These are phyloP conservation scores for Cicer bijugum DNA, from an alignment of 306 rosid species.

Conservation along the genomic window DNA sequence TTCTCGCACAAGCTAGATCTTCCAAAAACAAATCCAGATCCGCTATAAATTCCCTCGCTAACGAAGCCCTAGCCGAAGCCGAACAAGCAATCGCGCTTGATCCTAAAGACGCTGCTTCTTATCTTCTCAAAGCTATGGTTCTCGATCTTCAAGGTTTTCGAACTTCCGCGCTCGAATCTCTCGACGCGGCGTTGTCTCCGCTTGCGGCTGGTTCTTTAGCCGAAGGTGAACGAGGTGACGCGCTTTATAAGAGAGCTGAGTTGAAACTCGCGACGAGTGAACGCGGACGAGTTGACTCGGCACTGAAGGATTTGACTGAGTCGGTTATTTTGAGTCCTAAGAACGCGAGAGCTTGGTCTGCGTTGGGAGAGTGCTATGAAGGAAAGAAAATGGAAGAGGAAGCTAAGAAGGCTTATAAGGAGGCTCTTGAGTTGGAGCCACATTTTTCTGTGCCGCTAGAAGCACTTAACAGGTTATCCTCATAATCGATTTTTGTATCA, in stretches of 20 bases:
- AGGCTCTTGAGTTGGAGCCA: constrained; percentile 67
- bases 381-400: constrained; percentile 71
- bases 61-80: constrained; percentile 67
- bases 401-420: constrained; percentile 75
- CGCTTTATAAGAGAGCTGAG: constrained; percentile 80
- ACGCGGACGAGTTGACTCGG: constrained; percentile 62
- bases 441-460: constrained; percentile 52
- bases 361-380: constrained; percentile 79
- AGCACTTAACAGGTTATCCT: constrained; percentile 62
- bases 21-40: constrained; percentile 48
- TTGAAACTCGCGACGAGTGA: constrained; percentile 59
- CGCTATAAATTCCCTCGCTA: constrained; percentile 40
- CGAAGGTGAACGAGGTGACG: constrained; percentile 69
- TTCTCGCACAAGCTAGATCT: constrained; percentile 65
- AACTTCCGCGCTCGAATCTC: constrained; percentile 77
- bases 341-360: constrained; percentile 60
- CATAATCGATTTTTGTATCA: constrained; percentile 28
- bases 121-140: constrained; percentile 74
- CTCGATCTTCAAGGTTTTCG: constrained; percentile 78
- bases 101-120: constrained; percentile 84
- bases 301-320: constrained; percentile 60
- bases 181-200: constrained; percentile 79
- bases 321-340: constrained; percentile 63
- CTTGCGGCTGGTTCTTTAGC: constrained; percentile 62
- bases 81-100: constrained; percentile 70